Evolutionary conservation across 768 basidiomycete genomes (phyloP).

Genomic region (Tricholoma flavovirens): DNA sequence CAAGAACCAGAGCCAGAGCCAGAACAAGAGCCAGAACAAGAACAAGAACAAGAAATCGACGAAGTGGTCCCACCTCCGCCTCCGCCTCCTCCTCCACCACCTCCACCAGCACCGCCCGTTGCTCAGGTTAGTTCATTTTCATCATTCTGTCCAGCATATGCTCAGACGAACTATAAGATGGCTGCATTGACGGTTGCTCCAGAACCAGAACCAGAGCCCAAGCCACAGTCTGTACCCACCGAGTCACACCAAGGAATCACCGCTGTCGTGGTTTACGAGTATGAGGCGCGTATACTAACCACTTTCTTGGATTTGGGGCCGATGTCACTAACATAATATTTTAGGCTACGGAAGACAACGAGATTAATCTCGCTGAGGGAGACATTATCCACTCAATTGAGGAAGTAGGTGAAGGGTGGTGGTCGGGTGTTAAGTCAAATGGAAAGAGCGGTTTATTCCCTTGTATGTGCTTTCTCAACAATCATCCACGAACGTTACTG

Average conservation of each 20-base stretch:
- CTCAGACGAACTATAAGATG: constrained; percentile 18
- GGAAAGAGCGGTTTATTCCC: constrained; percentile 87
- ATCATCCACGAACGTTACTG: background rate
- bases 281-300: constrained; percentile 46
- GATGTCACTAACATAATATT: background rate
- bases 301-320: background rate
- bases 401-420: constrained; percentile 88
- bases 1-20: constrained; percentile 27
- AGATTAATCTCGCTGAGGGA: constrained; percentile 74
- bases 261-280: constrained; percentile 77
- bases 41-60: constrained; percentile 17
- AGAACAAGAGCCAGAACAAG: constrained; percentile 30
- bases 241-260: constrained; percentile 44
- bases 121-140: constrained; percentile 24
- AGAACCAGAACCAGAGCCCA: constrained; percentile 32
- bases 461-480: constrained; percentile 34
- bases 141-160: background rate
- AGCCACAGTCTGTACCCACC: constrained; percentile 30
- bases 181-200: constrained; percentile 24
- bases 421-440: constrained; percentile 67
- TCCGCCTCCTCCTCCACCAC: constrained; percentile 47
- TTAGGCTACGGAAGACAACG: constrained; percentile 80
- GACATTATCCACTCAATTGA: constrained; percentile 80
- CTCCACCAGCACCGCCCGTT: constrained; percentile 44
- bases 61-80: constrained; percentile 26